phyloP scores from a whole-genome alignment of 768 basidiomycete species.

The Lanmaoa rubissima region DNA sequence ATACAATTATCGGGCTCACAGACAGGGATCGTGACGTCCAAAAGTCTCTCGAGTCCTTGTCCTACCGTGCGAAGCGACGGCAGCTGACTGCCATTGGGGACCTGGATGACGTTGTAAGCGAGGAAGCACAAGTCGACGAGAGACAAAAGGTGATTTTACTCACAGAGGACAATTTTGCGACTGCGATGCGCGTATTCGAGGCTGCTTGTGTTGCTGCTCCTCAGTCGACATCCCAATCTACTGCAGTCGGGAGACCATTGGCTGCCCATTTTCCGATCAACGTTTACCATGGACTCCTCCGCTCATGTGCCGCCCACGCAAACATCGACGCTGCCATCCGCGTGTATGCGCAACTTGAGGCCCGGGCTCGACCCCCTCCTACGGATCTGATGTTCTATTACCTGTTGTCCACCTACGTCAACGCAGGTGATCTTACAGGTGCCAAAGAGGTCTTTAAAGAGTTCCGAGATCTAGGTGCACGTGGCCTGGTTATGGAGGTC shows the following conservation, averaged over 20 bases:
- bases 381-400: constrained; percentile 44
- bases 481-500: constrained; percentile 29
- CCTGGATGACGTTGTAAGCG: constrained; percentile 2
- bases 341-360: constrained; percentile 63
- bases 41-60: constrained; percentile 41
- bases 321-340: constrained; percentile 60
- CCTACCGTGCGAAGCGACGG: constrained; percentile 40
- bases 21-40: constrained; percentile 67
- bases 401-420: constrained; percentile 59
- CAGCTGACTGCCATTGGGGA: constrained; percentile 5
- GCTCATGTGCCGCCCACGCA: constrained; percentile 55
- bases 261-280: constrained; percentile 27
- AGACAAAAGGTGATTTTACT: constrained; percentile 44
- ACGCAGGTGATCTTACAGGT: constrained; percentile 45
- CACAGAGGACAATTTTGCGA: constrained; percentile 66
- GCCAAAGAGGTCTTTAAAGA: constrained; percentile 63
- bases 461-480: constrained; percentile 44
- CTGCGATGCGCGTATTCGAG: constrained; percentile 73
- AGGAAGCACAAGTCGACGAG: constrained; percentile 24
- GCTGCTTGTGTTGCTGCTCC: constrained; percentile 42
- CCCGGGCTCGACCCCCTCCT: constrained; percentile 30
- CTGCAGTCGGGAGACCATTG: constrained; percentile 7
- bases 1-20: constrained; percentile 60
- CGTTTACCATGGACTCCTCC: constrained; percentile 56
- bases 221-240: constrained; percentile 9